Evolutionary conservation across 2,329 filamentous ascomycete genomes (phyloP), one percentile per base, ranked within the genome.

Genomic region (Didymella exigua): DNA sequence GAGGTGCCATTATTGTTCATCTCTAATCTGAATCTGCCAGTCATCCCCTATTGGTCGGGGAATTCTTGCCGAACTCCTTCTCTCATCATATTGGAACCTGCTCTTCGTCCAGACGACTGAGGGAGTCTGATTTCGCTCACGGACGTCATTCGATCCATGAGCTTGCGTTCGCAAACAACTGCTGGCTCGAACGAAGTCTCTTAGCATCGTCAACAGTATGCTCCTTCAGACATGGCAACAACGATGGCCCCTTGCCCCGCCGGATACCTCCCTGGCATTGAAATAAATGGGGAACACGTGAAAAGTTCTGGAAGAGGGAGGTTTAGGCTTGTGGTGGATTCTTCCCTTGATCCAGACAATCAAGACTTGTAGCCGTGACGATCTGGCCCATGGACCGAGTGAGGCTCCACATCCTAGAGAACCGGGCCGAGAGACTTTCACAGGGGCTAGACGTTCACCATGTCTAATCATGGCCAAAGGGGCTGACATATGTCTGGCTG

Each of bases 341-440:
- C 33, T 38, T 54, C 51, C 51, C 19, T 49, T 45, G 34, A 33
- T 38, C 33, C 45, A 44, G 33, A 44, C 5, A 45, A 54, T 34
- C 40, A 34, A 21, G 16, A 29, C 16, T 7, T 40, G 8, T 29
- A 27, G 21, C 16, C 13, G 13, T 13, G 45, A 23, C 34, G 31
- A 34, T 45, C 50, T 36, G 19, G 50, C 31, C 23, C 21, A 21
- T 30, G 14, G 24, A 21, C 33, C 26, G 33, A 54, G 44, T 49
- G 44, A 44, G 50, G 24, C 33, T 54, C 40, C 40, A 31, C 27
- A 18, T 45, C 19, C 33, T 29, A 23, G 13, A 26, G 4, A 8
- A 16, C 21, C 38, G 44, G 33, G 10, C 44, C 37, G 37, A 27
- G 44, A 44, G 37, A 30, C 31, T 33, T 38, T 4, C 11, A 8